A percentile compares a stretch with the other conserved stretches of the same genome.
These are phyloP conservation scores for Colletotrichum cordylinicola DNA, from an alignment of 2,329 filamentous ascomycete genomes.

Conservation along the genomic window DNA sequence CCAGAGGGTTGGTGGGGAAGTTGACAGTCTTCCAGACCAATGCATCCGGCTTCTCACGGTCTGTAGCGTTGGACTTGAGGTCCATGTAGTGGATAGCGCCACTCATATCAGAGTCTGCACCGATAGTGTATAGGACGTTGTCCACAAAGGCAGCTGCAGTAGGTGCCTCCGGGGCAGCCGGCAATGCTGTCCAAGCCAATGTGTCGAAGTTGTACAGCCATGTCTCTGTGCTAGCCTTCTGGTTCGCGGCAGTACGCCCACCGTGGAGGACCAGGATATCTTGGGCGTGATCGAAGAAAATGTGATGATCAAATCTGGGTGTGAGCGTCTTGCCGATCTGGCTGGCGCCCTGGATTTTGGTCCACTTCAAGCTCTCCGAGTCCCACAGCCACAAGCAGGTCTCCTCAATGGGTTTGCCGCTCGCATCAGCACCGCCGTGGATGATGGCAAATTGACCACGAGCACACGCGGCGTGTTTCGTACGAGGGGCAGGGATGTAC, in stretches of 20 bases:
- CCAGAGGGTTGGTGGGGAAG: constrained; percentile 41
- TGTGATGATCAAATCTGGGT: constrained; percentile 34
- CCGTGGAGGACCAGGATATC: constrained; percentile 58
- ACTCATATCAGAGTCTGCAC: constrained; percentile 36
- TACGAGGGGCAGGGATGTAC: constrained; percentile 36
- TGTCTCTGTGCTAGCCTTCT: constrained; percentile 51
- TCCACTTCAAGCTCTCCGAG: constrained; percentile 38
- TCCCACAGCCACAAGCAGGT: constrained; percentile 44
- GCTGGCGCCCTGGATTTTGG: constrained; percentile 31
- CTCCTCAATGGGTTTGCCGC: constrained; percentile 34
- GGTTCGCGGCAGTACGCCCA: constrained; percentile 37
- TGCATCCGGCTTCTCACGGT: constrained; percentile 33
- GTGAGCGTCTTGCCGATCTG: constrained; percentile 35
- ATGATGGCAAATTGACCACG: constrained; percentile 36
- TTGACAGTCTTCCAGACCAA: constrained; percentile 41
- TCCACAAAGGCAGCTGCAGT: constrained; percentile 48
- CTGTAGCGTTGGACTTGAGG: constrained; percentile 32
- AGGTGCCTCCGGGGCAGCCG: constrained; percentile 43
- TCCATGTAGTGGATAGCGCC: constrained; percentile 41
- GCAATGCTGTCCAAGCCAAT: constrained; percentile 55
- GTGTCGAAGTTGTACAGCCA: constrained; percentile 56
- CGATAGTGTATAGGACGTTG: constrained; percentile 52
- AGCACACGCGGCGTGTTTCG: constrained; percentile 40
- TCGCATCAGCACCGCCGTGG: constrained; percentile 38
- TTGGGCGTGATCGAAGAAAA: constrained; percentile 46